Evolutionary conservation across 208 protist genomes (phyloP).

Genomic region (Leishmania gerbilli): DNA sequence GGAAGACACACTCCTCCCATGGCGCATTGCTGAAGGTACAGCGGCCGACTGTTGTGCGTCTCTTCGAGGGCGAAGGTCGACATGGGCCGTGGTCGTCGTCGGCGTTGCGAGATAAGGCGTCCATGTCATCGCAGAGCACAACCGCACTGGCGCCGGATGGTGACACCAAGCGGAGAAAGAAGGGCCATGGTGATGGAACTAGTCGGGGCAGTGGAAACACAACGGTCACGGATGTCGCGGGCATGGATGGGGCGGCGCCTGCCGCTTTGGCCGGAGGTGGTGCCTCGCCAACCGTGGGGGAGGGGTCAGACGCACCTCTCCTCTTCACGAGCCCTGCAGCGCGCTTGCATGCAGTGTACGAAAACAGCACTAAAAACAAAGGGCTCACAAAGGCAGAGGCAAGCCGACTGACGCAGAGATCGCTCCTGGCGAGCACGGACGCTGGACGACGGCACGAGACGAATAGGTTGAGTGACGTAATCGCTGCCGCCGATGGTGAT

Average conservation of each 20-base stretch:
- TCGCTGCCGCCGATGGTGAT: neutral
- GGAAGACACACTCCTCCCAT: too few species aligned
- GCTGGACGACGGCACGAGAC: neutral
- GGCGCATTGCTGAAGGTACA: neutral
- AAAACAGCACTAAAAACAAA: conserved; percentile 12
- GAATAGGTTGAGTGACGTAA: neutral
- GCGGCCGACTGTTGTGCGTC: neutral
- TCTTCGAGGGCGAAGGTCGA: conserved; percentile 14
- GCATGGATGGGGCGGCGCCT: neutral
- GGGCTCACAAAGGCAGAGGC: neutral
- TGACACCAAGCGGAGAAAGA: neutral
- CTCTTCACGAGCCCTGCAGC: conserved; percentile 18
- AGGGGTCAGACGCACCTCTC: neutral
- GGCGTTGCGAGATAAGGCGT: conserved; percentile 6
- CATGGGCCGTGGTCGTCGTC: neutral
- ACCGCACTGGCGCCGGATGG: conserved; percentile 24
- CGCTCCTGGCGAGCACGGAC: neutral
- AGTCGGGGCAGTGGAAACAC: neutral
- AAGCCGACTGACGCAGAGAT: neutral
- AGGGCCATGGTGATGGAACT: too few species aligned
- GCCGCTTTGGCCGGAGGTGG: neutral
- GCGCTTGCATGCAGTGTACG: neutral
- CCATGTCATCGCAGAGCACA: conserved; percentile 26
- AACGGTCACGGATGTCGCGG: neutral
- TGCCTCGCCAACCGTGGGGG: neutral